Evolutionary conservation across 768 basidiomycete genomes (phyloP).

Genomic region (Mycena galopus): DNA sequence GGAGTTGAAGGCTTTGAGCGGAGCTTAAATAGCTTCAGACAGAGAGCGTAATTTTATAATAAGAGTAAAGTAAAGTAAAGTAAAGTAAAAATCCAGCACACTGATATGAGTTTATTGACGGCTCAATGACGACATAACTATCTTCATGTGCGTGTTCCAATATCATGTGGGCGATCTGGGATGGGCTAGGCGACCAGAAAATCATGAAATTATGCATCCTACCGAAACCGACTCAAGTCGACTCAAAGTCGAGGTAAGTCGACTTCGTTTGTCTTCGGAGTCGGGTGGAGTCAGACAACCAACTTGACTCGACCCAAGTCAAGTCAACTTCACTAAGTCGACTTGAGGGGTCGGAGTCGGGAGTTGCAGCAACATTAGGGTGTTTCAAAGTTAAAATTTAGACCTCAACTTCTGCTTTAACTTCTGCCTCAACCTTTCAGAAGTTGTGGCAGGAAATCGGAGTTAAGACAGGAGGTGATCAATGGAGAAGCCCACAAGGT

Average conservation of each 20-base stretch:
- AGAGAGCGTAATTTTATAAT: no score
- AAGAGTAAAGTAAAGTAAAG: no score
- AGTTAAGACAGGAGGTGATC: no score
- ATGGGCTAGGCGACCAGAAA: neutral
- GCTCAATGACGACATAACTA: neutral
- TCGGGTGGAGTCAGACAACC: neutral
- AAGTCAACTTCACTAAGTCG: neutral
- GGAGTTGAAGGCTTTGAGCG: no score
- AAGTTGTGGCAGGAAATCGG: no score
- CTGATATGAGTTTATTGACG: neutral
- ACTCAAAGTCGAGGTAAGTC: neutral
- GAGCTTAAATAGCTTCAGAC: no score
- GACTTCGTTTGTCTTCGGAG: neutral
- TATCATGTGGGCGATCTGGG: neutral
- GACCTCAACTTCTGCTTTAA: no score
- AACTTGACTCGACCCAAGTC: neutral
- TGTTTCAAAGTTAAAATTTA: no score
- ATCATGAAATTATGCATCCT: neutral
- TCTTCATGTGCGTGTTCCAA: neutral
- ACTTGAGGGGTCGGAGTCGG: neutral
- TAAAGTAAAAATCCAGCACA: constrained; percentile 1
- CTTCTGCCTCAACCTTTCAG: no score
- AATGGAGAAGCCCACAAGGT: no score
- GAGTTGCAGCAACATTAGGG: neutral
- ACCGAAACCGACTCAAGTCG: neutral